phyloP scores from a whole-genome alignment of 208 protist species.

The Blechomonas ayalai region DNA sequence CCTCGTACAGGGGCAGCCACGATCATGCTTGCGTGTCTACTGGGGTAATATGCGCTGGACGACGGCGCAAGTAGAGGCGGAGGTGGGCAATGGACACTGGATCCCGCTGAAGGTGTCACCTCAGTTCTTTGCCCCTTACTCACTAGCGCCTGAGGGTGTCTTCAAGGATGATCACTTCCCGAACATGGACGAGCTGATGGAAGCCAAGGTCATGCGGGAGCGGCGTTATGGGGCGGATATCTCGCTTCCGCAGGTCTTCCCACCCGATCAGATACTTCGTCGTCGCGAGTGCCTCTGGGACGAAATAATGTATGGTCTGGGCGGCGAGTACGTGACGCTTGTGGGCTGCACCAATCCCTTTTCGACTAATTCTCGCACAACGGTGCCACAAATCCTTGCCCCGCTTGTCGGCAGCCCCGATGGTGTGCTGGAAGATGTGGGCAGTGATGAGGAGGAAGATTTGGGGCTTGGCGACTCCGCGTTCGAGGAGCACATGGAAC shows the following conservation, averaged over 20 bases:
- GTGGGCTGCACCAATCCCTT: constrained; percentile 79
- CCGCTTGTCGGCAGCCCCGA: constrained; percentile 1
- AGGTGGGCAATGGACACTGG: constrained; percentile 82
- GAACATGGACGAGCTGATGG: constrained; percentile 44
- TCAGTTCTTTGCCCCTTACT: constrained; percentile 70
- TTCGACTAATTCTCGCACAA: constrained; percentile 22
- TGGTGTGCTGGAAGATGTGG: constrained; percentile 4
- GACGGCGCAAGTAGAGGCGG: constrained; percentile 58
- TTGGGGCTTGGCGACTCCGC: no score
- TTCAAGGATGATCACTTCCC: constrained; percentile 45
- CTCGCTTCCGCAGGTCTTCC: constrained; percentile 63
- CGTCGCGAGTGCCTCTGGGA: constrained; percentile 81
- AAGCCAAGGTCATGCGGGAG: constrained; percentile 28
- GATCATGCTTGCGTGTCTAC: constrained; percentile 75
- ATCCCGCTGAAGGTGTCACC: constrained; percentile 73
- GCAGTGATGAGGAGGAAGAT: constrained; percentile 4
- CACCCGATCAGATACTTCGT: constrained; percentile 60
- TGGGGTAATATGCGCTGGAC: constrained; percentile 83
- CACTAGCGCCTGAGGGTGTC: constrained; percentile 11
- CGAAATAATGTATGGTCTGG: constrained; percentile 76
- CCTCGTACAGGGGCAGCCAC: constrained; percentile 54
- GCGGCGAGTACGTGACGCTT: constrained; percentile 61
- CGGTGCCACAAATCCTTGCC: constrained; percentile 35
- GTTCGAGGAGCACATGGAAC: no score
- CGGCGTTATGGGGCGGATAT: constrained; percentile 54